Evolutionary conservation across 495 filamentous ascomycete species (phyloP), one percentile per base, ranked within the genome.

Genomic region (Penicillium mononematosum): DNA sequence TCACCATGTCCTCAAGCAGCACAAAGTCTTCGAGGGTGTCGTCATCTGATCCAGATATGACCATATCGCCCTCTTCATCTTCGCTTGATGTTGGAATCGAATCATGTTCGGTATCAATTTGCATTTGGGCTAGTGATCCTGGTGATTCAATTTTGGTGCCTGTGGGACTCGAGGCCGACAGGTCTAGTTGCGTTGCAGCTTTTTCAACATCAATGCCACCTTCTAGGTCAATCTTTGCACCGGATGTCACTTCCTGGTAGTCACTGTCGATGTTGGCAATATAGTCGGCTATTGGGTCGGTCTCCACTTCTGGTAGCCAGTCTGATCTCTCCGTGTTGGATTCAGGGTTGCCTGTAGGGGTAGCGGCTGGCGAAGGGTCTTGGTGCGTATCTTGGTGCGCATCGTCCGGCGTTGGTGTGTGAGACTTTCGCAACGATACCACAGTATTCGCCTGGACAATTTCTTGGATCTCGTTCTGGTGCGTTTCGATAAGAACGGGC

Each of bases 281-380:
- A 60, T 95, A 94, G 64, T 96, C 91, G 3, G 81, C 82, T 20
- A 89, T 45, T 4, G 85, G 75, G 0, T 80, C 85, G 34, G 84
- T 77, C 11, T 89, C 82, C 36, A 66, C 63, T 22, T 61, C 60
- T 20, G 43, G 45, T 27, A 45, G 61, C 38, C 38, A 53, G 29
- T 43, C 41, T 41, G 39, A 25, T 58, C 22, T 53, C 47, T 48
- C 44, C 16, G n/a, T 6, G n/a, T 51, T 20, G 14, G 29, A 34
- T 31, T 44, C 31, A 3, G 53, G 22, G n/a, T 52, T 45, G 31
- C 16, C 44, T 38, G 19, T 50, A 6, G 36, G 47, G 3, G 31
- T 47, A n/a, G 16, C 42, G 27, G 29, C 12, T 3, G 56, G 38
- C 43, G 34, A 17, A 5, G 29, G 43, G 9, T 25, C 24, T 5